Percentiles rank a stretch among this genome's conserved stretches.
These are phyloP conservation scores for Lodderomyces elongisporus DNA, from an alignment of 1,139 yeast genomes.

Conservation along the genomic window DNA sequence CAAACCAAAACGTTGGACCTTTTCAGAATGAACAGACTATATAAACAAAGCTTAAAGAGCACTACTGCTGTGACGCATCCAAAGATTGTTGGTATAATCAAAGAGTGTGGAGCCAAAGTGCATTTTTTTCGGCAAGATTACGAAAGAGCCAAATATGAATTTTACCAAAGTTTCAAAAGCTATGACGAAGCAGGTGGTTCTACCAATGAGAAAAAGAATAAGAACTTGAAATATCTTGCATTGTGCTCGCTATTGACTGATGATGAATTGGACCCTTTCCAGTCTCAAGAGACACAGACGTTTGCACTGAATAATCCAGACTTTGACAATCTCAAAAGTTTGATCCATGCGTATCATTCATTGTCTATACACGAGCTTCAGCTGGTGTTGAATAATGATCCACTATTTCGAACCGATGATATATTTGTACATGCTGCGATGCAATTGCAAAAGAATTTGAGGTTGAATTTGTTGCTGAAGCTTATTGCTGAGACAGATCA, in stretches of 20 bases:
- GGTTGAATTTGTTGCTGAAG: slow-evolving; percentile 25
- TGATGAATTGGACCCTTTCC: slow-evolving; percentile 63
- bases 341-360: slow-evolving; percentile 19
- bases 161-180: slow-evolving; percentile 68
- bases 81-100: slow-evolving; percentile 60
- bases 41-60: slow-evolving; percentile 43
- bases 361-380: no score
- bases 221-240: slow-evolving; percentile 58
- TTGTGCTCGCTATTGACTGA: slow-evolving; percentile 61
- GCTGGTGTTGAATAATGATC: slow-evolving; percentile 22
- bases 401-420: slow-evolving; percentile 21
- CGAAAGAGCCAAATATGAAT: slow-evolving; percentile 57
- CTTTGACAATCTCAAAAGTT: slow-evolving; percentile 24
- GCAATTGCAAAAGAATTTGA: slow-evolving; percentile 28
- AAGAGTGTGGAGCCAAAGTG: slow-evolving; percentile 72
- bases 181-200: slow-evolving; percentile 85
- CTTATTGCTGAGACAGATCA: no score
- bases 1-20: slow-evolving; percentile 24
- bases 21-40: slow-evolving; percentile 41
- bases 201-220: slow-evolving; percentile 35
- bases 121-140: slow-evolving; percentile 58
- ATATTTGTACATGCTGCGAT: slow-evolving; percentile 25
- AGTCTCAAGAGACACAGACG: slow-evolving; percentile 52
- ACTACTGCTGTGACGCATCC: slow-evolving; percentile 74
- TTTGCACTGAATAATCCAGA: slow-evolving; percentile 33